Evolutionary conservation across 371 early-diverging fungal genomes (phyloP).

Genomic region (Mucor indicus): DNA sequence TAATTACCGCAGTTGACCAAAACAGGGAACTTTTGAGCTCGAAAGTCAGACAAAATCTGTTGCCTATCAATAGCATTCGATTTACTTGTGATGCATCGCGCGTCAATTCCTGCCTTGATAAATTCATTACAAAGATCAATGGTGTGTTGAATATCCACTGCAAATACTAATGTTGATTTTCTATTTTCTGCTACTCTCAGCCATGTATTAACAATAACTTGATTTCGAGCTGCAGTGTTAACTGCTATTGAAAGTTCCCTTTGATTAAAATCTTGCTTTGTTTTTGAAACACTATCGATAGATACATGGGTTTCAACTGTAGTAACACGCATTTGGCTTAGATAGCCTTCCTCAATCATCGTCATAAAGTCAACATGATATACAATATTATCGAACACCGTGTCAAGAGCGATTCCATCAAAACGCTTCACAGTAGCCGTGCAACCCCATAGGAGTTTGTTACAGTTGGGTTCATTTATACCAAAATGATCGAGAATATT

Average conservation of each 20-base stretch:
- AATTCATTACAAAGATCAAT: conserved; percentile 59
- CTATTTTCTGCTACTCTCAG: conserved; percentile 49
- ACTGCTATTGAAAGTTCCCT: conserved; percentile 59
- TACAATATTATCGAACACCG: conserved; percentile 75
- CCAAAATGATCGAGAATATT: conserved; percentile 75
- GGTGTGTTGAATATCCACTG: conserved; percentile 79
- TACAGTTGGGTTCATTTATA: conserved; percentile 8
- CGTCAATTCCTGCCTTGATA: conserved; percentile 53
- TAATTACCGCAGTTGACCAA: conserved; percentile 84
- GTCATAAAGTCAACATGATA: conserved; percentile 73
- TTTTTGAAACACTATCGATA: conserved; percentile 47
- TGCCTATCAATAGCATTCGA: conserved; percentile 55
- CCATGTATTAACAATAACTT: conserved; percentile 65
- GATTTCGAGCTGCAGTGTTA: conserved; percentile 68
- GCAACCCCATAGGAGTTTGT: conserved; percentile 82
- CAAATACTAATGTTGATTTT: conserved; percentile 82
- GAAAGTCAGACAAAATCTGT: conserved; percentile 58
- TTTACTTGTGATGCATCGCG: conserved; percentile 63
- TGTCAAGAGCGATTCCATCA: conserved; percentile 71
- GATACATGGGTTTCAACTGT: conserved; percentile 63
- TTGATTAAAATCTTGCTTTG: conserved; percentile 62
- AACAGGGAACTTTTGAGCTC: conserved; percentile 67
- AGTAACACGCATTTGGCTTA: conserved; percentile 57
- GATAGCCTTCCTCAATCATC: conserved; percentile 70
- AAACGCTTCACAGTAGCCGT: conserved; percentile 88